Percentiles rank a stretch among this genome's conserved stretches.
These are phyloP conservation scores for Zasmidium cellare DNA, from an alignment of 2,329 filamentous ascomycete species.

Conservation along the genomic window DNA sequence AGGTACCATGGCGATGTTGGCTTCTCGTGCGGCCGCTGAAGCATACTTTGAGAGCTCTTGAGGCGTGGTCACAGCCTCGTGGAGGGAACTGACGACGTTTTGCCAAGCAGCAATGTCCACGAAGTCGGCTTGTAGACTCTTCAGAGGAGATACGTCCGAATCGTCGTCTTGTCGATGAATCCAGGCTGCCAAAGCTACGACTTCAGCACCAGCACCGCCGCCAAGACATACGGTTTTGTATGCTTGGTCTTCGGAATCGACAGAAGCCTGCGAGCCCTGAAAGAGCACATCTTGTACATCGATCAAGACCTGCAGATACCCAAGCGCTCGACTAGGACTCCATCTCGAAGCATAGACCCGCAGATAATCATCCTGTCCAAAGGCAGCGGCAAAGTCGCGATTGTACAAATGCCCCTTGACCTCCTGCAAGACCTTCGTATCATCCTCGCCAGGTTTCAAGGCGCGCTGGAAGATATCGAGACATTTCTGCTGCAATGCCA, in stretches of 20 bases:
- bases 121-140: slow-evolving; percentile 56
- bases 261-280: not conserved
- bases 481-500: slow-evolving; percentile 63
- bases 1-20: slow-evolving; percentile 40
- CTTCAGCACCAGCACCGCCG: slow-evolving; percentile 66
- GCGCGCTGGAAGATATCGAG: slow-evolving; percentile 71
- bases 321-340: slow-evolving; percentile 83
- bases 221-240: slow-evolving; percentile 58
- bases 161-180: slow-evolving; percentile 27
- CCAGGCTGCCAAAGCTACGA: slow-evolving; percentile 62
- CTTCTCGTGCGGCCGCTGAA: slow-evolving; percentile 44
- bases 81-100: slow-evolving; percentile 60
- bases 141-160: not conserved
- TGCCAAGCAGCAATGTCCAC: slow-evolving; percentile 83
- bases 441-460: slow-evolving; percentile 36
- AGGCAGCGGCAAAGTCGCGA: slow-evolving; percentile 79
- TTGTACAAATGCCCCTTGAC: slow-evolving; percentile 85
- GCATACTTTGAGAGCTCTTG: slow-evolving; percentile 50
- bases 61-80: slow-evolving; percentile 55
- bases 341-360: slow-evolving; percentile 85
- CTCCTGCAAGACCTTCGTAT: slow-evolving; percentile 63
- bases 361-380: slow-evolving; percentile 69
- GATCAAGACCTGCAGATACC: slow-evolving; percentile 67
- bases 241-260: not conserved
- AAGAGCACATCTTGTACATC: slow-evolving; percentile 32